phyloP scores from a whole-genome alignment of 805 yeast genomes.

The Huiozyma naganishii region DNA sequence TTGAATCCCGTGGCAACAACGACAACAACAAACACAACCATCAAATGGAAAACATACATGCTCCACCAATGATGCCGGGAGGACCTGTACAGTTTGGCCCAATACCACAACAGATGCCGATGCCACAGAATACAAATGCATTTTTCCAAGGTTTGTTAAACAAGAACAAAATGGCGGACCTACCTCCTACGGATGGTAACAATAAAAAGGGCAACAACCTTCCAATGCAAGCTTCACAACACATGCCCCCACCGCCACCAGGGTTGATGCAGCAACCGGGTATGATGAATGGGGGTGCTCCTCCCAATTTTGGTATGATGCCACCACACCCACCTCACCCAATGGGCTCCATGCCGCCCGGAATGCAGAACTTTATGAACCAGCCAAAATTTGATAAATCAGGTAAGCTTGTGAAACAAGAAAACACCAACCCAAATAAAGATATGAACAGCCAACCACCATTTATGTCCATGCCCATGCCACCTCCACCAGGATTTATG shows the following conservation, averaged over 20 bases:
- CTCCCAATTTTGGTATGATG: conserved; percentile 6
- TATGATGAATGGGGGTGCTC: conserved; percentile 1
- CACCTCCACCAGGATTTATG: conserved; percentile 23
- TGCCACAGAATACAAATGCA: conserved; percentile 10
- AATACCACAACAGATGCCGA: conserved; percentile 6
- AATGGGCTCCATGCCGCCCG: conserved; percentile 8
- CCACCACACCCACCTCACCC: conserved; percentile 7
- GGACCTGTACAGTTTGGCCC: neutral
- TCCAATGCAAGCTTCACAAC: neutral
- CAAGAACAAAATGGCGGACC: conserved; percentile 14
- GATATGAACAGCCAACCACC: conserved; percentile 8
- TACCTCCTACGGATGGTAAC: neutral
- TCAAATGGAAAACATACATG: neutral
- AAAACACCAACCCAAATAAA: conserved; percentile 1
- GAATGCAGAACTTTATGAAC: conserved; percentile 13
- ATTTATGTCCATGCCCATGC: conserved; percentile 18
- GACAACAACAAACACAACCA: neutral
- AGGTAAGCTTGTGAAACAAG: conserved; percentile 6
- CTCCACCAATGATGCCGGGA: no score
- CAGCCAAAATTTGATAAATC: conserved; percentile 1
- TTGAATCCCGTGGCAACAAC: neutral
- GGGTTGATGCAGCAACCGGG: conserved; percentile 4
- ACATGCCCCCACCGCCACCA: conserved; percentile 6
- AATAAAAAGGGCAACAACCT: neutral
- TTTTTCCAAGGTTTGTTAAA: conserved; percentile 25